Conservation (phyloP, 495 filamentous ascomycete genomes). For the Alectoria sarmentosa region DNA sequence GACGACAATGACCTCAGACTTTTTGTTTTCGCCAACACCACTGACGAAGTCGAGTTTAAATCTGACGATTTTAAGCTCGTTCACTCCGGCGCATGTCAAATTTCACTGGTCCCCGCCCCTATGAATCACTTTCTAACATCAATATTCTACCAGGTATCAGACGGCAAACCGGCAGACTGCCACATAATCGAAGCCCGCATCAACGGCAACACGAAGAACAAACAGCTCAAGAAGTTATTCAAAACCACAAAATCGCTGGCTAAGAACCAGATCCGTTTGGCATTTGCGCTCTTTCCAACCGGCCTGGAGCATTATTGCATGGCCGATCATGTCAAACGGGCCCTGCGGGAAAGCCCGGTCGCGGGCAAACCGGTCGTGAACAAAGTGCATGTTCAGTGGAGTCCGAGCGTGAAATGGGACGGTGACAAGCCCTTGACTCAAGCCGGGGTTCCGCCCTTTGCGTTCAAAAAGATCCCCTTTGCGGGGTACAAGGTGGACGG, state of each 20-base stretch:
- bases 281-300: not conserved
- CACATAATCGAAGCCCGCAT: not conserved
- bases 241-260: not conserved
- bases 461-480: not conserved
- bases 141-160: not conserved
- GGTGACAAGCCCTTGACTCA: not conserved
- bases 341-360: not conserved
- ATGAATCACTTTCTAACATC: not conserved
- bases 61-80: no score
- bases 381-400: not conserved
- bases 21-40: no score
- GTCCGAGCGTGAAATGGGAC: not conserved
- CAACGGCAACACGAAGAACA: not conserved
- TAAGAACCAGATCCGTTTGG: not conserved
- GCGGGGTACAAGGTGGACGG: not conserved
- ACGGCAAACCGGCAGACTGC: not conserved
- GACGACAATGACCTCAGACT: no score
- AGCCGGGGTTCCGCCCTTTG: not conserved
- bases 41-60: no score
- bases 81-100: no score
- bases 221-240: not conserved
- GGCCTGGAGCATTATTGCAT: not conserved
- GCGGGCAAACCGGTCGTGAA: not conserved
- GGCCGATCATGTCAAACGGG: not conserved
- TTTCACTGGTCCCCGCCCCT: no score